phyloP scores from a whole-genome alignment of 176 grass and related monocot genomes.

The Musa troglodytarum region DNA sequence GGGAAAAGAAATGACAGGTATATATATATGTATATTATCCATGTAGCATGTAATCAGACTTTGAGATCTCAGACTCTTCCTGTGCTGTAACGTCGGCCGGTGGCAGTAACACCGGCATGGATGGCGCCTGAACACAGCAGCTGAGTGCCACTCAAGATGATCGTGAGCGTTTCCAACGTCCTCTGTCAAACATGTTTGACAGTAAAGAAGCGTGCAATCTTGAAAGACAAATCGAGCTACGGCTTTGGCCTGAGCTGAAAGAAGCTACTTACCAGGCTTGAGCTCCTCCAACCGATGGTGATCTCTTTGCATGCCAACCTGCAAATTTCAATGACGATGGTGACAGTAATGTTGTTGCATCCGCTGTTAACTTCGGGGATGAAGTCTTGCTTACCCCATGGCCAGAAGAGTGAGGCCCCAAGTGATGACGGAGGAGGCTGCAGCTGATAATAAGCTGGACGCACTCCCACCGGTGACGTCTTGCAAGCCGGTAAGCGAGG shows the following conservation, averaged over 20 bases:
- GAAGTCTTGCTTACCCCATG: slow-evolving; percentile 50
- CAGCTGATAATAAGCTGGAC: slow-evolving; percentile 59
- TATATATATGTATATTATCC: no score
- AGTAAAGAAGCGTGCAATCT: not conserved
- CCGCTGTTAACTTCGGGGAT: no score
- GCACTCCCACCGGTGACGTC: slow-evolving; percentile 34
- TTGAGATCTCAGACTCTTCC: not conserved
- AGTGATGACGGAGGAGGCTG: slow-evolving; percentile 42
- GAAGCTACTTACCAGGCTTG: slow-evolving; percentile 40
- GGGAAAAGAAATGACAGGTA: no score
- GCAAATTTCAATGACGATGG: not conserved
- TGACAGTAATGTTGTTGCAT: not conserved
- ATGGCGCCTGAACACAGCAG: slow-evolving; percentile 63
- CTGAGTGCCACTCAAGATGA: slow-evolving; percentile 65
- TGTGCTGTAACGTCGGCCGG: not conserved
- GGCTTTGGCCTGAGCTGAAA: not conserved
- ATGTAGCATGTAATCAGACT: no score
- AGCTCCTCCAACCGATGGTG: slow-evolving; percentile 45
- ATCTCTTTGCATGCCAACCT: slow-evolving; percentile 95
- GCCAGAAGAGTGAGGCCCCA: slow-evolving; percentile 82
- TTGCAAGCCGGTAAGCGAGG: slow-evolving; percentile 64
- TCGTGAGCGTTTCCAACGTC: slow-evolving; percentile 61
- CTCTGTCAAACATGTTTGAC: slow-evolving; percentile 31
- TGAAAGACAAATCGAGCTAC: not conserved
- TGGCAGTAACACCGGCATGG: slow-evolving; percentile 31